These are phyloP conservation scores for Hymenoscyphus linearis DNA, from an alignment of 2,329 filamentous ascomycete species.

Conservation along the genomic window DNA sequence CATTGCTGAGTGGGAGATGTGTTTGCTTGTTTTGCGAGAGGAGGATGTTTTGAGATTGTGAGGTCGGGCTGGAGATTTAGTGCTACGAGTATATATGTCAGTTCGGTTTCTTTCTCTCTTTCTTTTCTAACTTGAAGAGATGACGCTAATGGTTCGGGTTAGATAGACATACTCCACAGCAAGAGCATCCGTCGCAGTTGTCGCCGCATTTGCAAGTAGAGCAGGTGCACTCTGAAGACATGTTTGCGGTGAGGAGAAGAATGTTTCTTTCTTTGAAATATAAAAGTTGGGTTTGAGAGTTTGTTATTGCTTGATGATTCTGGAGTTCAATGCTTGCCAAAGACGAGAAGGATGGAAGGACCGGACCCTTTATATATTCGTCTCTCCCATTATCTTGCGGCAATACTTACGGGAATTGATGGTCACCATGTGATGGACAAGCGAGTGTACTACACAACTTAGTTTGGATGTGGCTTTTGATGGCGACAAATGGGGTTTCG, in stretches of 20 bases:
- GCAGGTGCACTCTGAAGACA: constrained; percentile 6
- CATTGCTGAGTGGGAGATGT: background rate
- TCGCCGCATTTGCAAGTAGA: constrained; percentile 3
- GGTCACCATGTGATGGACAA: background rate
- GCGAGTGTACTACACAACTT: background rate
- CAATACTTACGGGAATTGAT: background rate
- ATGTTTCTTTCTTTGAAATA: background rate
- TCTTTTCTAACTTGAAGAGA: background rate
- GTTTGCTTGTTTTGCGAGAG: background rate
- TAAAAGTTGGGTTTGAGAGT: background rate
- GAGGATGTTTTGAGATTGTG: background rate
- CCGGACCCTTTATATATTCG: background rate
- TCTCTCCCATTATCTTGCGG: background rate
- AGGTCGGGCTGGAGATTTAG: background rate
- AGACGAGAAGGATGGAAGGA: background rate
- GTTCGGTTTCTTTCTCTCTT: background rate
- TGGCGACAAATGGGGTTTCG: background rate
- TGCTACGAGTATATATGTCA: background rate
- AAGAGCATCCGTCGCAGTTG: constrained; percentile 2
- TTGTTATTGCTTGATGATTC: constrained; percentile 1
- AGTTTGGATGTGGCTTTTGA: background rate
- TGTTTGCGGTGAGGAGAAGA: background rate
- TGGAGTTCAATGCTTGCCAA: background rate
- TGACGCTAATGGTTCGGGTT: background rate
- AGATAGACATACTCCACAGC: constrained; percentile 4